Base-by-base conservation (phyloP, 2,329 filamentous ascomycete genomes). In the Ascochyta fabae region DNA sequence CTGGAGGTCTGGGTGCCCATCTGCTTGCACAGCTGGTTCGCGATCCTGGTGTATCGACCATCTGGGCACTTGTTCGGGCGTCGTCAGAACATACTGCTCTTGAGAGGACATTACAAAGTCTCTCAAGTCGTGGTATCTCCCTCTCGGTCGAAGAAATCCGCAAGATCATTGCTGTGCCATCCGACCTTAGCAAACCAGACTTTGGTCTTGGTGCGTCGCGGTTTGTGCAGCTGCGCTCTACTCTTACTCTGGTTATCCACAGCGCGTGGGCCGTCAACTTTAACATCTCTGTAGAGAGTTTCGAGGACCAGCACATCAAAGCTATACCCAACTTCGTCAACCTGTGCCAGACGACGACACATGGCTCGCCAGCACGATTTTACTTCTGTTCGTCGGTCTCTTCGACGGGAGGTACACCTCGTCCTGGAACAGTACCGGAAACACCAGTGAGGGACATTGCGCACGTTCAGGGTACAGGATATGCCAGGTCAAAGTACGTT, bases 1-100 rank as follows among this genome's bases (percentile, higher is more conserved):
- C 88, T 0, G 88, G 88, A 1, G 87, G 86, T 1, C 77, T 90
- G 0, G 88, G 88, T 1, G 79, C 84, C 0, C 86, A 88, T 60
- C 75, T 88, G 1, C 77, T 86, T 1, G 61, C 71, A 1, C 70
- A 76, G 31, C 60, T 78, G 5, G 65, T 73, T 22, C 53, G 38
- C 9, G 64, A 64, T 1, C 49, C 65, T 8, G 56, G 66, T 29
- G 70, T 77, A 6, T 52, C 65, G 4, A 74, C 73, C 6, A 73
- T 86, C 1, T 85, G 83, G 74, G 81, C 80, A 50, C 76, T 86
- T 2, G 80, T 85, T 5, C 78, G 84, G 29, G 81, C 81, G 2
- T 63, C 73, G 0, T 72, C 71, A 10, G 62, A 73, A 3, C 61
- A 75, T 0, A 64, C 69, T 13, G 66, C 75, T 2, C 62, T 65